Base-by-base conservation (phyloP, 768 basidiomycete species). In the Tylopilus sp. region DNA sequence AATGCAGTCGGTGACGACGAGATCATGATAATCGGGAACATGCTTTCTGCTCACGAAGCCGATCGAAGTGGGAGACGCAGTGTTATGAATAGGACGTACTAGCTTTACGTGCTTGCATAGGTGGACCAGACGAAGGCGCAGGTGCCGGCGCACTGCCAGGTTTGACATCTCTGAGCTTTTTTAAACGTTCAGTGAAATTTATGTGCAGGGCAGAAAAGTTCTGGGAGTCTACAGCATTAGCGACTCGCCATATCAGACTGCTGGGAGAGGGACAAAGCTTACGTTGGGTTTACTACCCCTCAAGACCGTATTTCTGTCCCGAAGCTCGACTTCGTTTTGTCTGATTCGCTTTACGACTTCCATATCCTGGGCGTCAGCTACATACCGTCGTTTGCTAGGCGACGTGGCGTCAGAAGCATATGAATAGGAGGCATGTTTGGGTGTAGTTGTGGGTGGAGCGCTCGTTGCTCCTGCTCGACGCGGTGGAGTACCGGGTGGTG, bases 11-110 rank as follows among this genome's bases (percentile, higher is more conserved):
- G 94, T 17, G 16, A 94, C 0, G 94, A 96, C 0, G 95, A 96
- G 38, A 99, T 94, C 76, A 98, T 89, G 70, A 98, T 97, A 64
- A 99, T 98, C 0, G 96, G 96, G 71, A 88, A 88, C 63, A 80
- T 83, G 64, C 84, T 84, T 58, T 81, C 86, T 90, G 68, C 8
- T 17, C 24, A 4, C n/a, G 30, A 11, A 16, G 1, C 4, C 4
- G 30, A 17, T 16, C 25, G 22, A 17, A 6, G 17, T n/a, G 11
- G 25, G 1, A 24, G 12, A 11, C 1, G 1, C 7, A 16, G 41
- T 38, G 1, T 16, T 29, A 0, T 34, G 26, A 33, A 12, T 3
- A 10, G 24, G 29, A 76, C 86, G 56, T 64, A 86, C 88, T 80
- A 34, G 85, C 78, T 80, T 89, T 91, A 29, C 85, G 82, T 3